phyloP scores from a whole-genome alignment of 192 early-diverging fungal genomes.

The Umbelopsis ramanniana region DNA sequence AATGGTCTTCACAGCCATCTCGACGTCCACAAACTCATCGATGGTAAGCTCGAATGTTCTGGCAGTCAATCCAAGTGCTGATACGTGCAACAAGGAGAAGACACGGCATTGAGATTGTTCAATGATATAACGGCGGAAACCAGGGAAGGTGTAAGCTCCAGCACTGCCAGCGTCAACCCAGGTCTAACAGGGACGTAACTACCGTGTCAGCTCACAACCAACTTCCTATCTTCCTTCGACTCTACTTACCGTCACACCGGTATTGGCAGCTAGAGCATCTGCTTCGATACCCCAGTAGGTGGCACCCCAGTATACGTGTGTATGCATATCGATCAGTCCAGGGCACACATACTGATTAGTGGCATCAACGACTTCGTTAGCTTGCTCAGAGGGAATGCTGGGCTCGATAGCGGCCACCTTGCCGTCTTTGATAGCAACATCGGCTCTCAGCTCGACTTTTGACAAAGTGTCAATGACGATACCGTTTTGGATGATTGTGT shows the following conservation, averaged over 20 bases:
- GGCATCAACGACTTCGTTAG: constrained; percentile 23
- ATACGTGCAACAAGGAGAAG: constrained; percentile 31
- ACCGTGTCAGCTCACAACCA: neutral
- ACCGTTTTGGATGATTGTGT: constrained; percentile 31
- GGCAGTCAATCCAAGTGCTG: constrained; percentile 26
- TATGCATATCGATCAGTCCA: constrained; percentile 36
- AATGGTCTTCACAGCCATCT: constrained; percentile 25
- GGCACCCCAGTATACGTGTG: constrained; percentile 33
- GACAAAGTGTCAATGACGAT: constrained; percentile 29
- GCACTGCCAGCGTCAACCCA: constrained; percentile 38
- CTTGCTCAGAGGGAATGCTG: constrained; percentile 6
- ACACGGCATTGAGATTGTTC: constrained; percentile 23
- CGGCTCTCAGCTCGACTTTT: constrained; percentile 17
- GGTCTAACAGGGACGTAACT: constrained; percentile 4
- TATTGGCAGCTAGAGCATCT: constrained; percentile 28
- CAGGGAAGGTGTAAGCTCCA: constrained; percentile 34
- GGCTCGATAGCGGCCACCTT: constrained; percentile 14
- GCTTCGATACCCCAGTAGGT: constrained; percentile 38
- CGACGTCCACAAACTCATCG: constrained; percentile 30
- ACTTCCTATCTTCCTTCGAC: neutral
- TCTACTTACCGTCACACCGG: constrained; percentile 30
- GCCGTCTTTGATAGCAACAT: constrained; percentile 27
- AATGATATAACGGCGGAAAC: constrained; percentile 28
- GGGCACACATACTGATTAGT: constrained; percentile 29
- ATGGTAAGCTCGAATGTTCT: constrained; percentile 29